Evolutionary conservation across 345 rosid species (phyloP).

Genomic region (Populus deltoides): DNA sequence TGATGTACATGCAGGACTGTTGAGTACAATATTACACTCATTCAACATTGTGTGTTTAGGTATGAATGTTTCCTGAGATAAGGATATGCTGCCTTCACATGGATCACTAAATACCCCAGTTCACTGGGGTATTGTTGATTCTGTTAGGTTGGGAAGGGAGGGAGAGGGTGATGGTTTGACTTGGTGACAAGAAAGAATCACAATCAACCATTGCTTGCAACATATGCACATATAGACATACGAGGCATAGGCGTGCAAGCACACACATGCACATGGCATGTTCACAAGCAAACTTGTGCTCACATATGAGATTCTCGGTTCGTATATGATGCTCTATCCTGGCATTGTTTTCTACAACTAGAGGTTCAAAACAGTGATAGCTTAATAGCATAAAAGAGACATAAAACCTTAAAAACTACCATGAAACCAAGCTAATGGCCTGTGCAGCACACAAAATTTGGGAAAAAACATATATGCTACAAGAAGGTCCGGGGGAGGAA

Average conservation of each 20-base stretch:
- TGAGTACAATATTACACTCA: background rate
- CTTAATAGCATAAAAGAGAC: background rate
- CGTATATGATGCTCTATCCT: background rate
- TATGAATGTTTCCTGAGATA: background rate
- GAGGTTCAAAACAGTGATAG: background rate
- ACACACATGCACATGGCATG: background rate
- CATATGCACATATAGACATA: background rate
- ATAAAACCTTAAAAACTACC: background rate
- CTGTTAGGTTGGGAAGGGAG: background rate
- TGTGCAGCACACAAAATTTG: background rate
- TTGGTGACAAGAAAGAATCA: background rate
- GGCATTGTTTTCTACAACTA: background rate
- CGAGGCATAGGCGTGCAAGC: background rate
- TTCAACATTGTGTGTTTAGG: background rate
- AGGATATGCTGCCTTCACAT: background rate
- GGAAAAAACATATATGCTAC: background rate
- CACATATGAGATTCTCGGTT: background rate
- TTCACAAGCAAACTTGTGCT: background rate
- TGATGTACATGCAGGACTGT: background rate
- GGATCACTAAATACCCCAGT: background rate
- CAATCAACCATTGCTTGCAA: background rate
- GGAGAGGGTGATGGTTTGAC: background rate
- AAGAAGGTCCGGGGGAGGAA: background rate
- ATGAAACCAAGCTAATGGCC: background rate
- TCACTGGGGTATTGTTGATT: background rate